A percentile compares a stretch with the other conserved stretches of the same genome.
These are phyloP conservation scores for Lentinula sp. DNA, from an alignment of 768 basidiomycete species.

Conservation along the genomic window DNA sequence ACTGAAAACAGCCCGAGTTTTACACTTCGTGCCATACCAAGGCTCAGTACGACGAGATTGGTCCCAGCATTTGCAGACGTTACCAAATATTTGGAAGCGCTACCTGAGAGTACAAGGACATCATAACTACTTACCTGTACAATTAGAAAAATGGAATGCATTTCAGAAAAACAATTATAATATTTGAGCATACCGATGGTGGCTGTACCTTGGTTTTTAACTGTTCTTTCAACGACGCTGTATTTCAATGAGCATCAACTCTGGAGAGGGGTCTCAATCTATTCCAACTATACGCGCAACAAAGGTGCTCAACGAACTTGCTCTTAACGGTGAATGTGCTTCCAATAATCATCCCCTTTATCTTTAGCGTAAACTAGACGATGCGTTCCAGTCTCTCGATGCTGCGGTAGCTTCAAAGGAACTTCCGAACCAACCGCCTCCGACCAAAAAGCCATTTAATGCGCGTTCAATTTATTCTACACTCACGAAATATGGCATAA, in stretches of 20 bases:
- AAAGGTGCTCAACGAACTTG: background rate
- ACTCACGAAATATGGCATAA: constrained; percentile 71
- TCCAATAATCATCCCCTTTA: background rate
- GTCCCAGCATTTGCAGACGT: constrained; percentile 85
- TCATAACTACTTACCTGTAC: too few relatives aligned
- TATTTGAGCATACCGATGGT: background rate
- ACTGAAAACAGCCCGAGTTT: constrained; percentile 72
- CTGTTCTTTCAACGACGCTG: too few relatives aligned
- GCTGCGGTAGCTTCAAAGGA: constrained; percentile 37
- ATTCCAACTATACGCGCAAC: background rate
- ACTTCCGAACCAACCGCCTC: constrained; percentile 28
- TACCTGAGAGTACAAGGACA: constrained; percentile 35
- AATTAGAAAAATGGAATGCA: background rate
- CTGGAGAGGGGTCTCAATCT: background rate
- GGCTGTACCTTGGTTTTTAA: too few relatives aligned
- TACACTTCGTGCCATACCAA: constrained; percentile 92
- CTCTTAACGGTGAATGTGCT: background rate
- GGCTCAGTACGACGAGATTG: constrained; percentile 90
- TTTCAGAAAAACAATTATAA: background rate
- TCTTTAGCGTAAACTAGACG: constrained; percentile 70
- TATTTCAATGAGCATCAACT: background rate
- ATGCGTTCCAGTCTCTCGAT: constrained; percentile 71
- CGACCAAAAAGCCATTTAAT: constrained; percentile 48
- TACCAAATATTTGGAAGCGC: constrained; percentile 94
- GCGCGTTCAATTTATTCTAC: constrained; percentile 68